Conservation (phyloP, 192 early-diverging fungal genomes). For the Podila epicladia region DNA sequence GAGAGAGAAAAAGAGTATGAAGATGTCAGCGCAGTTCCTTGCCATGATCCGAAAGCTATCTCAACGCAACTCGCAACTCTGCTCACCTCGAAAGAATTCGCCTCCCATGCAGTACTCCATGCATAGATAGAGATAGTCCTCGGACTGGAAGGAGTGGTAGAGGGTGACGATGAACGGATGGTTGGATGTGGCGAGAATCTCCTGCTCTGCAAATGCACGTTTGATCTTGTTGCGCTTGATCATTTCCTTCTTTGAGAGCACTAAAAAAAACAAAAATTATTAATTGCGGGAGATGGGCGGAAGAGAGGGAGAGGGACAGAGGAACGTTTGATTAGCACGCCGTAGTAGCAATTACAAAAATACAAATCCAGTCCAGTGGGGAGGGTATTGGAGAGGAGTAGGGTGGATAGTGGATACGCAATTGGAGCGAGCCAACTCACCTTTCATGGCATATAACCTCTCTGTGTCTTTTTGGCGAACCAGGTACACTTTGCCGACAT, state of each 20-base stretch:
- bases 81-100: slow-evolving; percentile 84
- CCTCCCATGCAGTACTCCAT: slow-evolving; percentile 93
- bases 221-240: slow-evolving; percentile 99
- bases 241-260: slow-evolving; percentile 93
- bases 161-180: slow-evolving; percentile 92
- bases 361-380: too few species aligned
- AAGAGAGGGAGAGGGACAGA: not conserved
- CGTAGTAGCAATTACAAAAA: too few species aligned
- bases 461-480: slow-evolving; percentile 85
- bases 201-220: slow-evolving; percentile 95
- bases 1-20: too few species aligned
- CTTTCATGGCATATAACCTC: slow-evolving; percentile 97
- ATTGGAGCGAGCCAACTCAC: slow-evolving; percentile 31
- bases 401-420: too few species aligned
- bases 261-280: slow-evolving; percentile 29
- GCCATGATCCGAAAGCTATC: not conserved
- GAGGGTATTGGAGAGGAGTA: too few species aligned
- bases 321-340: too few species aligned
- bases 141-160: slow-evolving; percentile 90
- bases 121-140: slow-evolving; percentile 85
- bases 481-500: slow-evolving; percentile 97
- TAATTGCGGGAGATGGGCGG: slow-evolving; percentile 9
- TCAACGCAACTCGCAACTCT: not conserved
- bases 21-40: not conserved
- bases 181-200: slow-evolving; percentile 79